Evolutionary conservation across 2,329 filamentous ascomycete species (phyloP).

Genomic region (Byssochlamys sp.): DNA sequence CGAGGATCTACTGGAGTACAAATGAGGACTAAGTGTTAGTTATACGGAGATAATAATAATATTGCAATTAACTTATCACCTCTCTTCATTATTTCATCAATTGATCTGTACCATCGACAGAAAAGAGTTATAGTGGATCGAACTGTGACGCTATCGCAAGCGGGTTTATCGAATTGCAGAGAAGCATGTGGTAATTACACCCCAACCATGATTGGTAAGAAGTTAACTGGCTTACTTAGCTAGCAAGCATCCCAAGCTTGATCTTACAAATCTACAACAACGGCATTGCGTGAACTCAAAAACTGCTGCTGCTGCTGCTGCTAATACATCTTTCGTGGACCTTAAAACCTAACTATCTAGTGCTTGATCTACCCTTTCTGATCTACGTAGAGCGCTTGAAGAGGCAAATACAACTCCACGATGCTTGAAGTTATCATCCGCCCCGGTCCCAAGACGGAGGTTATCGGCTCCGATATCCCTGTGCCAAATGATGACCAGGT

Average conservation of each 20-base stretch:
- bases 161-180: neutral
- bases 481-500: slow-evolving; percentile 22
- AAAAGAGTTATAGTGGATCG: neutral
- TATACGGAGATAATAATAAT: neutral
- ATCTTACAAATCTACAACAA: neutral
- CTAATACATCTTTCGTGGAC: neutral
- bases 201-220: neutral
- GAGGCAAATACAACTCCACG: neutral
- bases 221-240: neutral
- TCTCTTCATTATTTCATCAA: neutral
- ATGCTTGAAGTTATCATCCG: slow-evolving; percentile 1
- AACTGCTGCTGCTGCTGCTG: neutral
- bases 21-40: neutral
- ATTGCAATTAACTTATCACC: neutral
- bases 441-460: neutral
- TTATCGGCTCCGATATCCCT: slow-evolving; percentile 21
- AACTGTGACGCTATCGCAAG: neutral
- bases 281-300: neutral
- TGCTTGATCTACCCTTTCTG: neutral
- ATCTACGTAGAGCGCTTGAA: neutral
- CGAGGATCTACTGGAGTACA: neutral
- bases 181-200: neutral
- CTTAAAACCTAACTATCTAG: neutral
- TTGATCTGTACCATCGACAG: neutral
- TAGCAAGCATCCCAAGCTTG: neutral